Conservation (phyloP, 768 basidiomycete genomes). For the Amanita polypyramis region DNA sequence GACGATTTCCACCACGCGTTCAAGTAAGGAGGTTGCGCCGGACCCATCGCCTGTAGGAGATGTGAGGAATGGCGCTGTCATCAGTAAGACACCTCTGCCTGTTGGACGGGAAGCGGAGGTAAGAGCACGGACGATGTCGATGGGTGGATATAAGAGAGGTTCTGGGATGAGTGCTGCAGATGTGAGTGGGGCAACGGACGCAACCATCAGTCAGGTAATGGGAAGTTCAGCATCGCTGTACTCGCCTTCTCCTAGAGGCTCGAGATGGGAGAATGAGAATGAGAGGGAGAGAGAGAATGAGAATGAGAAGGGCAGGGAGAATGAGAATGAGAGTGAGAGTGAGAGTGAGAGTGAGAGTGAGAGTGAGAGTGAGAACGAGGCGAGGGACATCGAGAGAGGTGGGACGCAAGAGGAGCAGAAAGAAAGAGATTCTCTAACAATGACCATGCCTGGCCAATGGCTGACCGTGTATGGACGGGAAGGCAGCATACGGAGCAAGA, state of each 20-base stretch:
- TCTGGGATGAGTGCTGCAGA: background rate
- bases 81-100: background rate
- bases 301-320: background rate
- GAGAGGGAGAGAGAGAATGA: background rate
- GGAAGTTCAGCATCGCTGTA: background rate
- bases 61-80: background rate
- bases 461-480: background rate
- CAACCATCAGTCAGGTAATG: background rate
- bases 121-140: constrained; percentile 2
- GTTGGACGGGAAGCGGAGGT: constrained; percentile 5
- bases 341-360: background rate
- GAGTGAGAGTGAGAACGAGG: background rate
- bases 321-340: background rate
- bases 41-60: background rate
- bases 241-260: background rate
- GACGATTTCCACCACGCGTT: background rate
- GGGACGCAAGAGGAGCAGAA: background rate
- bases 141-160: background rate
- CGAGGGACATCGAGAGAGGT: background rate
- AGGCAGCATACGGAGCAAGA: background rate
- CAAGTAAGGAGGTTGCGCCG: background rate
- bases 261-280: background rate
- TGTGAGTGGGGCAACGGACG: background rate
- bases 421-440: background rate
- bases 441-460: background rate